Conservation (phyloP, 2,329 filamentous ascomycete genomes). For the Emergomyces africanus region DNA sequence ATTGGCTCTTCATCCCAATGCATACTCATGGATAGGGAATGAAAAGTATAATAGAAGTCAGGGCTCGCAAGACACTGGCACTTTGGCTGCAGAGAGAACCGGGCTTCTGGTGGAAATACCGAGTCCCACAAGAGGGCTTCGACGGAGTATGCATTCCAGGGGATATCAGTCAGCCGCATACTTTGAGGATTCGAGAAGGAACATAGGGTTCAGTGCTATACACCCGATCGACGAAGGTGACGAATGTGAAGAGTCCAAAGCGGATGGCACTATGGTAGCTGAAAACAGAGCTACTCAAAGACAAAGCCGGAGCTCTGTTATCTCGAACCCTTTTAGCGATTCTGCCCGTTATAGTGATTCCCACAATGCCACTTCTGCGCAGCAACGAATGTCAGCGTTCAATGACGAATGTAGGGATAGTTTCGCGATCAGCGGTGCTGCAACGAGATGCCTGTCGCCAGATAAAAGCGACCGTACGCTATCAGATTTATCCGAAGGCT, state of each 20-base stretch:
- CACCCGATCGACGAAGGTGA: slow-evolving; percentile 52
- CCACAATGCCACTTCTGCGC: not conserved
- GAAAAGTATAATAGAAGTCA: slow-evolving; percentile 11
- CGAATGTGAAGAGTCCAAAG: slow-evolving; percentile 38
- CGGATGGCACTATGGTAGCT: slow-evolving; percentile 8
- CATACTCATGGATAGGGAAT: slow-evolving; percentile 21
- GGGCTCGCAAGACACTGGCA: slow-evolving; percentile 18
- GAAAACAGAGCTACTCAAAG: slow-evolving; percentile 4
- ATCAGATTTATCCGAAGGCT: slow-evolving; percentile 44
- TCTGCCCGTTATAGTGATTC: slow-evolving; percentile 16
- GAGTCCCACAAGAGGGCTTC: slow-evolving; percentile 27
- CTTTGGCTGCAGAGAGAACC: slow-evolving; percentile 27
- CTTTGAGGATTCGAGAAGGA: slow-evolving; percentile 38
- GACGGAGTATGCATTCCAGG: slow-evolving; percentile 27
- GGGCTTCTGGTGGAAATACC: slow-evolving; percentile 29
- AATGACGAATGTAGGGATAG: slow-evolving; percentile 2
- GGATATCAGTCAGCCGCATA: slow-evolving; percentile 28
- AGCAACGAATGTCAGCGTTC: not conserved
- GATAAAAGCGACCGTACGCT: slow-evolving; percentile 43
- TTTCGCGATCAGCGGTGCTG: slow-evolving; percentile 9
- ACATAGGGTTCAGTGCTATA: slow-evolving; percentile 41
- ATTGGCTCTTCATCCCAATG: slow-evolving; percentile 7
- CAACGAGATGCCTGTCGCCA: slow-evolving; percentile 31
- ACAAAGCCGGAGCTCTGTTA: slow-evolving; percentile 7
- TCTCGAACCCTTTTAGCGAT: slow-evolving; percentile 18